Evolutionary conservation across 2,329 filamentous ascomycete species (phyloP).

Genomic region (Aspergillus quadricinctus): DNA sequence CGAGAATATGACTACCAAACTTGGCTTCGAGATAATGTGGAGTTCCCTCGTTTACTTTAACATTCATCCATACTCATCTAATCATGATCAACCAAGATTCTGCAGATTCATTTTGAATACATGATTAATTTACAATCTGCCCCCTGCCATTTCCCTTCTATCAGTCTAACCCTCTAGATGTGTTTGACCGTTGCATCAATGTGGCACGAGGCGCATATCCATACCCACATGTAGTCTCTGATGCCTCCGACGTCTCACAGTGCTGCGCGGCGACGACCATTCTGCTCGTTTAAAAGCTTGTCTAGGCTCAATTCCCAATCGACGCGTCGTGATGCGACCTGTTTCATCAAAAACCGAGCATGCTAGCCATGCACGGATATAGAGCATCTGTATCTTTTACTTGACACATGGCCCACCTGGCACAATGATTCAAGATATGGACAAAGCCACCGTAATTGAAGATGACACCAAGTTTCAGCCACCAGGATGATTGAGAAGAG

Average conservation of each 20-base stretch:
- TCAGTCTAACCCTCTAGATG: neutral
- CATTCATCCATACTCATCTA: neutral
- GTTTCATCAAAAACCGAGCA: neutral
- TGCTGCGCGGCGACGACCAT: neutral
- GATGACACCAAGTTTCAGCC: conserved; percentile 5
- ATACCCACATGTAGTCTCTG: conserved; percentile 1
- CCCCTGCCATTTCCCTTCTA: neutral
- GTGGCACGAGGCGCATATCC: neutral
- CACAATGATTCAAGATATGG: conserved; percentile 1
- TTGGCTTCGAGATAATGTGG: conserved; percentile 1
- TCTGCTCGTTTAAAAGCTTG: neutral
- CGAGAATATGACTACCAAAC: neutral
- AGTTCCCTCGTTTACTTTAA: neutral
- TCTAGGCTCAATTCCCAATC: neutral
- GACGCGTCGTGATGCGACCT: neutral
- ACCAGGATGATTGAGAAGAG: conserved; percentile 1
- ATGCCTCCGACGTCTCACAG: neutral
- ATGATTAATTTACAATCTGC: neutral
- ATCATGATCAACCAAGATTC: neutral
- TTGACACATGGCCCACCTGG: conserved; percentile 3
- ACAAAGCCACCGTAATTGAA: conserved; percentile 7
- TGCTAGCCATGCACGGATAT: neutral
- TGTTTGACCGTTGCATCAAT: no score
- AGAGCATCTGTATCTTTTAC: neutral
- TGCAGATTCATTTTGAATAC: neutral